These are phyloP conservation scores for Trametes maxima DNA, from an alignment of 768 basidiomycete species.

Conservation along the genomic window DNA sequence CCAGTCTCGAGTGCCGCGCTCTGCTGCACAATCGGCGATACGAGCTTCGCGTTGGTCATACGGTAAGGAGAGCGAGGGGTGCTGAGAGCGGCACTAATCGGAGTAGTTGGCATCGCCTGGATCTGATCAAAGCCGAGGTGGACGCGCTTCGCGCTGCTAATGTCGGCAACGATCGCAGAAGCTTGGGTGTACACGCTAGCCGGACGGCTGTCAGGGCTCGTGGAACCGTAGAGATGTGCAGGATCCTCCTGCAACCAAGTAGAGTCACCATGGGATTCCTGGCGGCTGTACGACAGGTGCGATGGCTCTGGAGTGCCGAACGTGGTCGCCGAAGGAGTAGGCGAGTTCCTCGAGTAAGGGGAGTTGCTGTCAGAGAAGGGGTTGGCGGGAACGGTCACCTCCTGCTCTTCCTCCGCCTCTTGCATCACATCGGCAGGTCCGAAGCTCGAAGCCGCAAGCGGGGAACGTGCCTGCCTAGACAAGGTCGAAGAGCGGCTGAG, in stretches of 20 bases:
- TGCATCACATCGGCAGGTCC: slow-evolving; percentile 64
- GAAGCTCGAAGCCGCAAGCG: slow-evolving; percentile 71
- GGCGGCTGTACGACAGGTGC: slow-evolving; percentile 25
- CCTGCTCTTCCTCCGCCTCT: slow-evolving; percentile 46
- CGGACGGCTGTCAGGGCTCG: slow-evolving; percentile 48
- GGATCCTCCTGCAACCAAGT: slow-evolving; percentile 22
- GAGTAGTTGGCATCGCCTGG: slow-evolving; percentile 25
- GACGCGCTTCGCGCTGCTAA: slow-evolving; percentile 68
- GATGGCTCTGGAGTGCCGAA: slow-evolving; percentile 37
- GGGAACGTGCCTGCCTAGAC: slow-evolving; percentile 58
- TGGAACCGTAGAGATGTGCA: slow-evolving; percentile 19
- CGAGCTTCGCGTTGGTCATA: slow-evolving; percentile 64
- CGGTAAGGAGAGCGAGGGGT: slow-evolving; percentile 51
- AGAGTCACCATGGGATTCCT: slow-evolving; percentile 36
- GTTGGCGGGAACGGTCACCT: slow-evolving; percentile 37
- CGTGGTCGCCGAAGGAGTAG: slow-evolving; percentile 38
- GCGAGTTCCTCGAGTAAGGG: slow-evolving; percentile 30
- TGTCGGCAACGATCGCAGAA: slow-evolving; percentile 47
- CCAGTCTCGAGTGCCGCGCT: slow-evolving; percentile 30
- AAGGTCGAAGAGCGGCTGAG: slow-evolving; percentile 31
- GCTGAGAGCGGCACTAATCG: slow-evolving; percentile 30
- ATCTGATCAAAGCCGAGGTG: slow-evolving; percentile 54
- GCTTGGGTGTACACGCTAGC: slow-evolving; percentile 67
- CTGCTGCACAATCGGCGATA: slow-evolving; percentile 44
- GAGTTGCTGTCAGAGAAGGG: slow-evolving; percentile 71